Conservation (phyloP, 2,329 filamentous ascomycete genomes). For the Alternaria brassicicola region DNA sequence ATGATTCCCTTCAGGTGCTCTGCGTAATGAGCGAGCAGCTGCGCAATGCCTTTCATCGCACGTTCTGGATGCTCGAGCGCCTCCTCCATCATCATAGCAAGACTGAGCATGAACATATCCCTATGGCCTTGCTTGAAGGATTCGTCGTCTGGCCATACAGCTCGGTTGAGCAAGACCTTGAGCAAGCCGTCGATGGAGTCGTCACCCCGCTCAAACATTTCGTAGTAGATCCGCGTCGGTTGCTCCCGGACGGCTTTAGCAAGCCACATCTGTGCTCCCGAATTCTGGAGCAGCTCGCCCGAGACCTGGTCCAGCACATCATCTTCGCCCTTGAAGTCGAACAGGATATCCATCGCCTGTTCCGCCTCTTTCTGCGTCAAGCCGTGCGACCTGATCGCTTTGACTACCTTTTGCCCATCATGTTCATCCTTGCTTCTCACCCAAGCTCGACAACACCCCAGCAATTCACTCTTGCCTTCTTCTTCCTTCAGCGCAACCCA, state of each 20-base stretch:
- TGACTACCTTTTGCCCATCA: constrained; percentile 50
- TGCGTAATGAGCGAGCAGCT: constrained; percentile 62
- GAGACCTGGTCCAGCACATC: constrained; percentile 51
- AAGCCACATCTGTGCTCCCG: constrained; percentile 50
- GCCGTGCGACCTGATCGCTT: constrained; percentile 32
- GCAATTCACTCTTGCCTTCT: constrained; percentile 44
- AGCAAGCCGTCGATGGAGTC: constrained; percentile 54
- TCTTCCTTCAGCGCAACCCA: constrained; percentile 51
- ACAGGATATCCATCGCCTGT: constrained; percentile 51
- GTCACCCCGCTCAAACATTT: constrained; percentile 54
- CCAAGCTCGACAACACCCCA: constrained; percentile 46
- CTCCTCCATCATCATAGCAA: constrained; percentile 89
- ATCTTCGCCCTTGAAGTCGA: constrained; percentile 51
- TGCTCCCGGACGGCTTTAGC: constrained; percentile 46
- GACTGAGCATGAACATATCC: constrained; percentile 75
- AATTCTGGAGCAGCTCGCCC: constrained; percentile 44
- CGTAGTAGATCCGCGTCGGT: constrained; percentile 52
- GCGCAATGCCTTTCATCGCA: constrained; percentile 65
- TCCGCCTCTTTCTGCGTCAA: constrained; percentile 49
- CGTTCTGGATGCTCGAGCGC: constrained; percentile 74
- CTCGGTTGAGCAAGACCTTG: constrained; percentile 51
- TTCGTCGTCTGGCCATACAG: constrained; percentile 51
- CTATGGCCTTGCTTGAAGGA: constrained; percentile 54
- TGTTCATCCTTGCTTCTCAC: constrained; percentile 44
- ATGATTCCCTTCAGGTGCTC: constrained; percentile 65